These are phyloP conservation scores for Candida koratica DNA, from an alignment of 805 yeast species.

Conservation along the genomic window DNA sequence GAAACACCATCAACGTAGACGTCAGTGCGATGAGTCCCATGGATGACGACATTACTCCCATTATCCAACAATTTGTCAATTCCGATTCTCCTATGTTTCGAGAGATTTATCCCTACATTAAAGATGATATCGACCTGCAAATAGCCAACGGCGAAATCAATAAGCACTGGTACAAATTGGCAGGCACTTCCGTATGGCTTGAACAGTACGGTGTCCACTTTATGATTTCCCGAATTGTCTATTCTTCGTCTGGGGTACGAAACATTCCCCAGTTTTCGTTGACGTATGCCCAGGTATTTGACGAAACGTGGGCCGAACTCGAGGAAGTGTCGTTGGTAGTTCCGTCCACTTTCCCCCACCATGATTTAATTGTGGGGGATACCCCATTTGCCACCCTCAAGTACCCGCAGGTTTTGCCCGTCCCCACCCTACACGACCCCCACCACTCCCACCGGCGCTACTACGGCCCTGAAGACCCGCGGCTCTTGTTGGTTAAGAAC, in stretches of 20 bases:
- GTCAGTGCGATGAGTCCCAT: constrained; percentile 2
- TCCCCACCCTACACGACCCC: constrained; percentile 28
- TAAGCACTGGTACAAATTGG: constrained; percentile 42
- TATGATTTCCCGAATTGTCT: constrained; percentile 43
- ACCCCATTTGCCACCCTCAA: constrained; percentile 9
- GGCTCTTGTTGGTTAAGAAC: constrained; percentile 34
- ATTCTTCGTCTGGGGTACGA: constrained; percentile 26
- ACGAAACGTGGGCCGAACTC: constrained; percentile 46
- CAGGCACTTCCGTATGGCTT: constrained; percentile 52
- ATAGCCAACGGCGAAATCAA: constrained; percentile 17
- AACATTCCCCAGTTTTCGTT: constrained; percentile 38
- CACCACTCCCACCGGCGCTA: constrained; percentile 15
- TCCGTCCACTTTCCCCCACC: constrained; percentile 16
- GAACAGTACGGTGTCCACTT: constrained; percentile 47
- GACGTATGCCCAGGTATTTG: constrained; percentile 43
- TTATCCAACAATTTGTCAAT: background rate
- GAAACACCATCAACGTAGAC: constrained; percentile 1
- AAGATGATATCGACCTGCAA: constrained; percentile 20
- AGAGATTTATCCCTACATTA: constrained; percentile 25
- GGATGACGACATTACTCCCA: constrained; percentile 3
- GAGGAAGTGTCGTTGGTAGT: constrained; percentile 20
- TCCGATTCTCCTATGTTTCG: constrained; percentile 2
- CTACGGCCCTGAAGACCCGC: constrained; percentile 52
- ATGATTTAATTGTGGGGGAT: constrained; percentile 12
- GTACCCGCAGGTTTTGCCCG: constrained; percentile 27